These are phyloP conservation scores for Dryas integrifolia DNA, from an alignment of 331 rosid genomes.

Conservation along the genomic window DNA sequence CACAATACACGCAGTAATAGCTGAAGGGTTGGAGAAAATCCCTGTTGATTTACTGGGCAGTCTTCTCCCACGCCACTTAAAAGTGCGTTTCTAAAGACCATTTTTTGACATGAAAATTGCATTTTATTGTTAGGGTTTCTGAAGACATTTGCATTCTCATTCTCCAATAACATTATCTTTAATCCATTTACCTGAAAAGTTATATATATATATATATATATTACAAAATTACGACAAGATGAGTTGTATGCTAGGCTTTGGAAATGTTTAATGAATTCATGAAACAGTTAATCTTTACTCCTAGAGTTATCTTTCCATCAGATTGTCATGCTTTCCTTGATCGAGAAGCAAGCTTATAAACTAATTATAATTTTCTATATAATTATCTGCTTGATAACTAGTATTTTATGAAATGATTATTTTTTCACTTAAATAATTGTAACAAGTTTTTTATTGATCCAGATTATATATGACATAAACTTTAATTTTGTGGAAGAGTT, in stretches of 20 bases:
- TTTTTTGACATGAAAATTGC: not conserved
- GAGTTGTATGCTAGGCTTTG: constrained; percentile 13
- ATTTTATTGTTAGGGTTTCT: not conserved
- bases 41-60: constrained; percentile 66
- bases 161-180: not conserved
- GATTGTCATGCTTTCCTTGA: not conserved
- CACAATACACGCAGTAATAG: constrained; percentile 65
- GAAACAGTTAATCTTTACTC: not conserved
- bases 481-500: constrained; percentile 55
- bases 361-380: not conserved
- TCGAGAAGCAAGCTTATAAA: not conserved
- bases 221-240: not conserved
- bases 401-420: not conserved
- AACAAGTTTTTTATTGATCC: constrained; percentile 11
- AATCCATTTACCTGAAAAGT: not conserved
- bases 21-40: constrained; percentile 67
- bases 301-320: constrained; percentile 8
- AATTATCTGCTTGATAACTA: not conserved
- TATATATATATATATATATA: not conserved
- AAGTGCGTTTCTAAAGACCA: constrained; percentile 36
- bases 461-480: constrained; percentile 63
- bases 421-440: not conserved
- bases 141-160: not conserved
- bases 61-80: constrained; percentile 76
- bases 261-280: constrained; percentile 9